Conservation (phyloP, 2,329 filamentous ascomycete species). For the Ascochyta clinopodiicola region DNA sequence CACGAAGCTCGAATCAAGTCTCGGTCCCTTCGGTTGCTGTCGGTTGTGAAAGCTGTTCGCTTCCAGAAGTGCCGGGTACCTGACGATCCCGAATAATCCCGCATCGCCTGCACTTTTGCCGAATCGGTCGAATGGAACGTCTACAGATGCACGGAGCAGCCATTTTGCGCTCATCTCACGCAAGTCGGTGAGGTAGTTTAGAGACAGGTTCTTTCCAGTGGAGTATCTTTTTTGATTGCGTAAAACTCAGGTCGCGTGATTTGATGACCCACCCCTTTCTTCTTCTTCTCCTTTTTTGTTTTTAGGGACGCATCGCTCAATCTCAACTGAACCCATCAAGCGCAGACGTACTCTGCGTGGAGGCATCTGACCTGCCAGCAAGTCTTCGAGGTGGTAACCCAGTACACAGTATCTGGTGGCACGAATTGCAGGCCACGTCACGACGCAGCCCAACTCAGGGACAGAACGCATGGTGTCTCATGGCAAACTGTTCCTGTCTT, state of each 20-base stretch:
- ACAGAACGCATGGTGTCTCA: too few species aligned
- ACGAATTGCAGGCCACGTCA: too few species aligned
- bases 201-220: background rate
- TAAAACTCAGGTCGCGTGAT: background rate
- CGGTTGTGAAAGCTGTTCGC: conserved; percentile 26
- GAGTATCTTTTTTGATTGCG: too few species aligned
- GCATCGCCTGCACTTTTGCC: conserved; percentile 20
- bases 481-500: background rate
- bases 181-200: conserved; percentile 12
- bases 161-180: conserved; percentile 14
- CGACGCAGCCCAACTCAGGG: too few species aligned
- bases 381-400: too few species aligned
- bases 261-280: background rate
- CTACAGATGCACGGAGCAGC: conserved; percentile 4
- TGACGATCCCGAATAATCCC: conserved; percentile 22
- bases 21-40: conserved; percentile 27
- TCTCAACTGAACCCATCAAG: too few species aligned
- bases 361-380: too few species aligned
- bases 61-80: conserved; percentile 18
- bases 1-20: conserved; percentile 11
- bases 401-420: too few species aligned
- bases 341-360: too few species aligned
- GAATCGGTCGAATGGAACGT: conserved; percentile 22
- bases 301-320: too few species aligned
- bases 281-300: too few species aligned